Evolutionary conservation across 352 stramenopile genomes (phyloP).

Genomic region (Pythium inflatum): DNA sequence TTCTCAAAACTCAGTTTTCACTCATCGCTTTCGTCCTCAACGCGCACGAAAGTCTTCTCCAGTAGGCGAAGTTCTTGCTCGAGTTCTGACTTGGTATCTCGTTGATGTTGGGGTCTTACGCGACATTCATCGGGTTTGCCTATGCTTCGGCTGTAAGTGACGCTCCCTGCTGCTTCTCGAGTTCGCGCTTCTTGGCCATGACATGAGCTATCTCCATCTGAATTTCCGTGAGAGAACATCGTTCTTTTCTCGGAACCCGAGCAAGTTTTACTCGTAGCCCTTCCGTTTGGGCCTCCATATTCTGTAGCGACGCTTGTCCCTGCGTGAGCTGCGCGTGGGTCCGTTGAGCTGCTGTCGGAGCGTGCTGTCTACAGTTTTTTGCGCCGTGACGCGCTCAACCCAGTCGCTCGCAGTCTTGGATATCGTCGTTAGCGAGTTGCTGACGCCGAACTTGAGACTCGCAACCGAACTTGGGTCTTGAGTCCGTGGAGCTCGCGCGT

Average conservation of each 20-base stretch:
- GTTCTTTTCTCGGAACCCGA: slow-evolving; percentile 46
- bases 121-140: not conserved
- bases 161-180: slow-evolving; percentile 37
- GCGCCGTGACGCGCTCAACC: slow-evolving; percentile 46
- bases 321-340: slow-evolving; percentile 26
- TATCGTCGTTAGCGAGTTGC: not conserved
- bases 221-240: slow-evolving; percentile 54
- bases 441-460: not conserved
- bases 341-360: slow-evolving; percentile 36
- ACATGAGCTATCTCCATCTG: slow-evolving; percentile 58
- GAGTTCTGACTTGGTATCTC: slow-evolving; percentile 34
- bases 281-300: slow-evolving; percentile 35
- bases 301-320: slow-evolving; percentile 18
- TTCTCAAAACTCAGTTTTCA: slow-evolving; percentile 53
- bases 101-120: not conserved
- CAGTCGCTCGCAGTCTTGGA: slow-evolving; percentile 43
- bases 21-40: slow-evolving; percentile 47
- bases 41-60: slow-evolving; percentile 36
- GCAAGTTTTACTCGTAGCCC: slow-evolving; percentile 40
- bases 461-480: slow-evolving; percentile 58
- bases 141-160: not conserved
- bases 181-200: slow-evolving; percentile 46
- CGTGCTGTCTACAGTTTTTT: slow-evolving; percentile 50
- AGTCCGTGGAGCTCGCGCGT: slow-evolving; percentile 57
- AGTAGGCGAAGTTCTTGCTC: slow-evolving; percentile 53